Conservation (phyloP, 2,329 filamentous ascomycete species). For the Diaporthe amygdali region DNA sequence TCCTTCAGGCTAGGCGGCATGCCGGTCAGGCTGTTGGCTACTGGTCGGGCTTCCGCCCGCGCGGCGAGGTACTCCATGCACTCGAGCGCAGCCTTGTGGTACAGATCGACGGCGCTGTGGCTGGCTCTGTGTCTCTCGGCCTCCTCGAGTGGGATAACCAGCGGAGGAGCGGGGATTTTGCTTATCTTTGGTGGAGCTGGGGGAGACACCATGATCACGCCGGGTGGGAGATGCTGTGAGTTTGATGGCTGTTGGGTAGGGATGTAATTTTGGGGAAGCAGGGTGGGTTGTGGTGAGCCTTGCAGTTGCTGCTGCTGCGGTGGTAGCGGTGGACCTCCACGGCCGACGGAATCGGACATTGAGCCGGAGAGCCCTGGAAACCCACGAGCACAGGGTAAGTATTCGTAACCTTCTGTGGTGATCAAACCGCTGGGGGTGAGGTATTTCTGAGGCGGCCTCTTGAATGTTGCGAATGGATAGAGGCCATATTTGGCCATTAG, state of each 20-base stretch:
- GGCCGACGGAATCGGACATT: background rate
- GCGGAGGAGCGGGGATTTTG: background rate
- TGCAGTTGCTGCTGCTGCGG: background rate
- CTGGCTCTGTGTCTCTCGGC: background rate
- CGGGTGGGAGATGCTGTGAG: background rate
- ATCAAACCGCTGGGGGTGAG: background rate
- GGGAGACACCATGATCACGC: background rate
- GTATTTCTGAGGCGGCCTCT: slow-evolving; percentile 7
- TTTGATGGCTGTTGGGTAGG: background rate
- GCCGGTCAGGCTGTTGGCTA: slow-evolving; percentile 12
- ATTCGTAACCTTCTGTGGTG: slow-evolving; percentile 18
- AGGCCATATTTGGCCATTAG: slow-evolving; percentile 19
- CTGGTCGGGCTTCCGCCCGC: background rate
- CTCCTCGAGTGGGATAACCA: slow-evolving; percentile 15
- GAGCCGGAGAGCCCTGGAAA: background rate
- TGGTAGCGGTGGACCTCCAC: background rate
- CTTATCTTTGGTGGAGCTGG: background rate
- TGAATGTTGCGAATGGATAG: background rate
- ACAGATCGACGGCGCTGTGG: background rate
- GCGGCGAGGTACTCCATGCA: slow-evolving; percentile 16
- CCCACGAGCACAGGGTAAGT: background rate
- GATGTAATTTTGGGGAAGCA: background rate
- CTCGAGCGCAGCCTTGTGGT: background rate
- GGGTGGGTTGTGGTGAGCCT: background rate
- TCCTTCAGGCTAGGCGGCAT: slow-evolving; percentile 20